Evolutionary conservation across 2,329 filamentous ascomycete genomes (phyloP).

Genomic region (Fusarium sp.): DNA sequence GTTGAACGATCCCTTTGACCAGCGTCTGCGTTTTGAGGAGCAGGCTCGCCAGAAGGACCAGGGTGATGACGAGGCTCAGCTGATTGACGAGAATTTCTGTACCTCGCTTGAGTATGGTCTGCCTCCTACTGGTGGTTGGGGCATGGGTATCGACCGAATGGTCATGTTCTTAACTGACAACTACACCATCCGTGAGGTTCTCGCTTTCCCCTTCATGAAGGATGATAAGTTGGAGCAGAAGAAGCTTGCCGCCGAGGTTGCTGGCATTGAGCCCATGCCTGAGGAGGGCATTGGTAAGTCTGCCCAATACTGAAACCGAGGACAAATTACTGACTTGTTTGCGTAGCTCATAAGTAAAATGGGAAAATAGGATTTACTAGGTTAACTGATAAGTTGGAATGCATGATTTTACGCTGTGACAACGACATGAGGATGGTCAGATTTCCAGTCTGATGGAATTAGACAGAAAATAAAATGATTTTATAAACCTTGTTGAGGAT

Average conservation of each 20-base stretch:
- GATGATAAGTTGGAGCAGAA: conserved; percentile 65
- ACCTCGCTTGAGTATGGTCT: conserved; percentile 88
- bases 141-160: conserved; percentile 92
- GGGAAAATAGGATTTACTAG: neutral
- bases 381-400: conserved; percentile 6
- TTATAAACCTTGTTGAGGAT: conserved; percentile 17
- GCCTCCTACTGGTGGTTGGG: conserved; percentile 94
- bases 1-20: conserved; percentile 91
- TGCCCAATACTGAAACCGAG: no score
- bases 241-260: conserved; percentile 50
- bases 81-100: conserved; percentile 96
- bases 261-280: conserved; percentile 40
- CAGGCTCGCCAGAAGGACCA: conserved; percentile 95
- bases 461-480: conserved; percentile 23
- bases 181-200: conserved; percentile 91
- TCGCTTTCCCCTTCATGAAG: conserved; percentile 99
- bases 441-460: conserved; percentile 12
- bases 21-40: conserved; percentile 85
- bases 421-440: conserved; percentile 6
- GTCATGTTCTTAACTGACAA: conserved; percentile 97
- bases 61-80: conserved; percentile 95
- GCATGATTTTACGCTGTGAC: conserved; percentile 40
- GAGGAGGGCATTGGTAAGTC: conserved; percentile 41
- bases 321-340: conserved; percentile 7
- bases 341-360: conserved; percentile 39